Conservation (phyloP, 805 yeast genomes). For the Zygoascus bituminiphila region DNA sequence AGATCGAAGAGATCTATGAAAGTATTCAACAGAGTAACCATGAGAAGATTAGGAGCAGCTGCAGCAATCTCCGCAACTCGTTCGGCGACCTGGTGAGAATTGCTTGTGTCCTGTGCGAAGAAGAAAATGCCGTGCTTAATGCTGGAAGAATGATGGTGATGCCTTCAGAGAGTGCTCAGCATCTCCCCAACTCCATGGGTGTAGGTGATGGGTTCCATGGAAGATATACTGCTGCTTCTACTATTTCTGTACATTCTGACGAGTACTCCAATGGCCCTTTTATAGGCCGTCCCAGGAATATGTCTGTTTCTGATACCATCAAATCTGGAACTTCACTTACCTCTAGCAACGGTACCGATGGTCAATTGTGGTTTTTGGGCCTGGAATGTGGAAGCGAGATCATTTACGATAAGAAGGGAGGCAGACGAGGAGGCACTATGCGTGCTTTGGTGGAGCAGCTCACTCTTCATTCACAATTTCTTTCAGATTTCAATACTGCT, state of each 20-base stretch:
- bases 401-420: slow-evolving; percentile 59
- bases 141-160: slow-evolving; percentile 2
- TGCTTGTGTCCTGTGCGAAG: not conserved
- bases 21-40: slow-evolving; percentile 12
- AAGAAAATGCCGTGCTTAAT: not conserved
- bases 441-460: slow-evolving; percentile 72
- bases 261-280: not conserved
- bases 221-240: not conserved
- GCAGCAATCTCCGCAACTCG: slow-evolving; percentile 3
- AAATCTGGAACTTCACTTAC: not conserved
- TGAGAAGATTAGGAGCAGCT: slow-evolving; percentile 9
- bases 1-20: slow-evolving; percentile 14
- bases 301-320: not conserved
- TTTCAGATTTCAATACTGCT: slow-evolving; percentile 56
- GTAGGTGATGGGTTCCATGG: not conserved
- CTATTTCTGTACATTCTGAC: not conserved
- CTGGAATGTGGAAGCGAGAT: slow-evolving; percentile 41
- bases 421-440: slow-evolving; percentile 74
- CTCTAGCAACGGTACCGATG: not conserved
- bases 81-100: slow-evolving; percentile 1
- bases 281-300: not conserved
- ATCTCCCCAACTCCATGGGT: not conserved
- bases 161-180: slow-evolving; percentile 1
- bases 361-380: slow-evolving; percentile 40
- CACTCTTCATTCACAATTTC: slow-evolving; percentile 58